Conservation (phyloP, 148 eudicot genomes). For the Cornus kousa region DNA sequence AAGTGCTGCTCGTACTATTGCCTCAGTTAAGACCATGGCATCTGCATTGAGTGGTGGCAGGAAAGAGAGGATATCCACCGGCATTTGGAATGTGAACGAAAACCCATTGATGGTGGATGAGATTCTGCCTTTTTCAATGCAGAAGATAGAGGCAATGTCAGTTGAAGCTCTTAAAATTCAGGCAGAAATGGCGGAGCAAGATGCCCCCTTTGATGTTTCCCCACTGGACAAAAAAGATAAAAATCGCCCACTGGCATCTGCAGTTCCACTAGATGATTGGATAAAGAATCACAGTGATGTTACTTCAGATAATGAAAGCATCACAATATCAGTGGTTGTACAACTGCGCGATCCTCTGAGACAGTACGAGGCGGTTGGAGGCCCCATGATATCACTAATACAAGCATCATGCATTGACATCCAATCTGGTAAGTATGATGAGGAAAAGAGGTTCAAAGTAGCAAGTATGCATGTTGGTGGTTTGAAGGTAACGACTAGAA, state of each 20-base stretch:
- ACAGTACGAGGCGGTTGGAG: conserved; percentile 87
- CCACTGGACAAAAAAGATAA: conserved; percentile 37
- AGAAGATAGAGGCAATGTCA: conserved; percentile 82
- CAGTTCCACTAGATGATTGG: conserved; percentile 80
- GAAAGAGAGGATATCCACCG: conserved; percentile 75
- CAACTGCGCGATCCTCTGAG: conserved; percentile 85
- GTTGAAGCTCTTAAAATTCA: conserved; percentile 81
- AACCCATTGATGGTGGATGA: conserved; percentile 63
- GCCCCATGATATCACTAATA: conserved; percentile 63
- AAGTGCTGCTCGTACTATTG: conserved; percentile 75
- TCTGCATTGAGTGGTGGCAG: conserved; percentile 64
- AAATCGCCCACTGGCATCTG: conserved; percentile 45
- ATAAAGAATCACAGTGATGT: conserved; percentile 23
- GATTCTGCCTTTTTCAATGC: conserved; percentile 66
- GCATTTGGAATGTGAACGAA: conserved; percentile 82
- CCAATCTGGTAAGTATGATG: conserved; percentile 23
- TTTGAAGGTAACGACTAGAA: conserved; percentile 49
- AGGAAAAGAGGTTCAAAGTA: conserved; percentile 53
- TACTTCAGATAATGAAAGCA: conserved; percentile 16
- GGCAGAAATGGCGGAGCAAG: conserved; percentile 73
- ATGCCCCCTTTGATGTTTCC: conserved; percentile 84
- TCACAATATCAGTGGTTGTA: conserved; percentile 41
- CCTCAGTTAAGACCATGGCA: conserved; percentile 70
- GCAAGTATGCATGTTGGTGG: conserved; percentile 76
- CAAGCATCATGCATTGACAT: conserved; percentile 37